Conservation (phyloP, 345 rosid species). For the Cardamine occulta region DNA sequence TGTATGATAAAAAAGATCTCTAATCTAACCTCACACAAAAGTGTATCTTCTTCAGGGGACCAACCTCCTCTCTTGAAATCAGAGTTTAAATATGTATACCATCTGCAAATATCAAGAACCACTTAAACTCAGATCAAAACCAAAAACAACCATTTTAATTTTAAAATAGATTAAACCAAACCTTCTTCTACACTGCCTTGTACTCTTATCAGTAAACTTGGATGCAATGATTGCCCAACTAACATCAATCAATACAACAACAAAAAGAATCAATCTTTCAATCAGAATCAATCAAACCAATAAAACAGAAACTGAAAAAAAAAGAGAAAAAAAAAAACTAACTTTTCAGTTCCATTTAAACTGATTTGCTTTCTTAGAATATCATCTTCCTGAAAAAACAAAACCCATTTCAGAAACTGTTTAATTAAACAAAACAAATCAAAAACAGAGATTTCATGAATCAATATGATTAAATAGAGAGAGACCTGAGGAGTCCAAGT, state of each 20-base stretch:
- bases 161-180: conserved; percentile 35
- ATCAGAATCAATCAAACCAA: conserved; percentile 31
- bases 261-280: not conserved
- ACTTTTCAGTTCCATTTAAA: conserved; percentile 90
- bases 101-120: conserved; percentile 51
- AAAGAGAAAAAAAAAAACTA: conserved; percentile 31
- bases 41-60: conserved; percentile 97
- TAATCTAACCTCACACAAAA: conserved; percentile 83
- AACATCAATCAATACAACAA: conserved; percentile 32
- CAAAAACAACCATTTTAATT: not conserved
- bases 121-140: conserved; percentile 40
- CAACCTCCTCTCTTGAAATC: conserved; percentile 99
- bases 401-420: not conserved
- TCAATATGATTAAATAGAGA: conserved; percentile 2
- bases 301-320: not conserved
- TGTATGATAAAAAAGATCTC: not conserved
- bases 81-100: conserved; percentile 94
- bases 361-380: conserved; percentile 80
- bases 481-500: conserved; percentile 77
- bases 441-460: conserved; percentile 33
- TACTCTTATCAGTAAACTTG: conserved; percentile 86
- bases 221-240: conserved; percentile 98
- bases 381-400: conserved; percentile 81
- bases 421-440: conserved; percentile 18
- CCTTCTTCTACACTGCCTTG: conserved; percentile 99